Evolutionary conservation across 164 flowering plant genomes (phyloP).

Genomic region (Santalum album): DNA sequence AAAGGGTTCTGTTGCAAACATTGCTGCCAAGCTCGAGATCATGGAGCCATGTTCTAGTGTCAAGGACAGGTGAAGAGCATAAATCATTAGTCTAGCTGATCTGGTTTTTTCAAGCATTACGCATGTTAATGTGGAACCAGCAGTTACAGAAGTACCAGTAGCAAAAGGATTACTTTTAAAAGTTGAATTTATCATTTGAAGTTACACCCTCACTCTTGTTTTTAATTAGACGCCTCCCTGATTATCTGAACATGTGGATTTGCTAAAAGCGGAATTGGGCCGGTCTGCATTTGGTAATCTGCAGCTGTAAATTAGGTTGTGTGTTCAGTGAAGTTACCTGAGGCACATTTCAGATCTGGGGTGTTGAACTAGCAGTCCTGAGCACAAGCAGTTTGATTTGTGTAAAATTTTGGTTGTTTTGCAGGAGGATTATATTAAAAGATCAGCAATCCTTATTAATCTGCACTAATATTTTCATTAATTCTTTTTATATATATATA

Average conservation of each 20-base stretch:
- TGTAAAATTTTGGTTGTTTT: too few relatives aligned
- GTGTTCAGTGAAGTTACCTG: not conserved
- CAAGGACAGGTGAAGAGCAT: constrained; percentile 70
- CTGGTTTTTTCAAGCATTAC: too few relatives aligned
- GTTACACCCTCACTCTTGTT: too few relatives aligned
- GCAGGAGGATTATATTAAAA: too few relatives aligned
- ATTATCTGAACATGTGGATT: too few relatives aligned
- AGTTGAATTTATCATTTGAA: not conserved
- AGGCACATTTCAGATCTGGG: not conserved
- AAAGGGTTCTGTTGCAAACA: constrained; percentile 66
- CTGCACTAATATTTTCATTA: too few relatives aligned
- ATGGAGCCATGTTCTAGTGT: constrained; percentile 99
- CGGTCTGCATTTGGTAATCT: too few relatives aligned
- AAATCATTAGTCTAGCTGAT: not conserved
- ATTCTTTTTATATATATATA: constrained; percentile 6
- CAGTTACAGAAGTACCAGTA: not conserved
- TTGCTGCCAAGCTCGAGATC: constrained; percentile 95
- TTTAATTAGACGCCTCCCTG: too few relatives aligned
- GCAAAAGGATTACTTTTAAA: not conserved
- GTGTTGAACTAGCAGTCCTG: too few relatives aligned
- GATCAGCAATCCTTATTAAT: too few relatives aligned
- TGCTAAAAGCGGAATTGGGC: too few relatives aligned
- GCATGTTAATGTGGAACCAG: not conserved
- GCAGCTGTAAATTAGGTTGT: not conserved
- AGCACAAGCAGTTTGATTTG: not conserved